Conservation (phyloP, 2,329 filamentous ascomycete species). For the Thelonectria blattea region DNA sequence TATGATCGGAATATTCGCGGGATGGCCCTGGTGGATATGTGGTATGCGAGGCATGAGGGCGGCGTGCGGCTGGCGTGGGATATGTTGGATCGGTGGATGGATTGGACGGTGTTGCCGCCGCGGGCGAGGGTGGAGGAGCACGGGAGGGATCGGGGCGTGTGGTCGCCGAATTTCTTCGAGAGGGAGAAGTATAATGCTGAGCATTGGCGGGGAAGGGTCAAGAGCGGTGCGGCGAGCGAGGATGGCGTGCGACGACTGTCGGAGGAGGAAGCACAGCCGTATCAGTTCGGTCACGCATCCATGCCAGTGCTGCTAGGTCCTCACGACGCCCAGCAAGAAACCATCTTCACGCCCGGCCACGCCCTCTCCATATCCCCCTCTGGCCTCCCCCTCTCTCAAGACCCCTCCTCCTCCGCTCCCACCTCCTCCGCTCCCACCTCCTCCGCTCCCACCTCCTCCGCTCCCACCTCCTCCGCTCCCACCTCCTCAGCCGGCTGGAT, state of each 20-base stretch:
- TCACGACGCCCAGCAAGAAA: constrained; percentile 39
- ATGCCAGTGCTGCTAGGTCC: constrained; percentile 46
- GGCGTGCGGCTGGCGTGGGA: constrained; percentile 45
- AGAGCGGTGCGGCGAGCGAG: constrained; percentile 16
- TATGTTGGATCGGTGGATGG: constrained; percentile 50
- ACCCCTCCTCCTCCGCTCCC: constrained; percentile 35
- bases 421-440: constrained; percentile 37
- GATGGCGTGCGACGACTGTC: constrained; percentile 29
- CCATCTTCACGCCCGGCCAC: constrained; percentile 38
- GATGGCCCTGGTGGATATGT: constrained; percentile 44
- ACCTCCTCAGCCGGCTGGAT: constrained; percentile 54
- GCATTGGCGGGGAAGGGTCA: constrained; percentile 39
- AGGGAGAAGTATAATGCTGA: constrained; percentile 43
- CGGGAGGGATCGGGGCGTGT: constrained; percentile 45
- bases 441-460: constrained; percentile 34
- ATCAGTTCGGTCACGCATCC: constrained; percentile 35
- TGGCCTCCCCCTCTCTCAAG: constrained; percentile 39
- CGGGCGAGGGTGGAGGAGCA: constrained; percentile 37
- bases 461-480: constrained; percentile 40
- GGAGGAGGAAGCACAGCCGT: constrained; percentile 38
- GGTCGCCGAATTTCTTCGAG: constrained; percentile 46
- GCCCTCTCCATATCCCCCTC: constrained; percentile 36
- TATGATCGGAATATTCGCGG: constrained; percentile 44
- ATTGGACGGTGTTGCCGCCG: constrained; percentile 49
- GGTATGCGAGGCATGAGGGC: constrained; percentile 50